Conservation (phyloP, 352 stramenopile species). For the Globisporangium alternatum region DNA sequence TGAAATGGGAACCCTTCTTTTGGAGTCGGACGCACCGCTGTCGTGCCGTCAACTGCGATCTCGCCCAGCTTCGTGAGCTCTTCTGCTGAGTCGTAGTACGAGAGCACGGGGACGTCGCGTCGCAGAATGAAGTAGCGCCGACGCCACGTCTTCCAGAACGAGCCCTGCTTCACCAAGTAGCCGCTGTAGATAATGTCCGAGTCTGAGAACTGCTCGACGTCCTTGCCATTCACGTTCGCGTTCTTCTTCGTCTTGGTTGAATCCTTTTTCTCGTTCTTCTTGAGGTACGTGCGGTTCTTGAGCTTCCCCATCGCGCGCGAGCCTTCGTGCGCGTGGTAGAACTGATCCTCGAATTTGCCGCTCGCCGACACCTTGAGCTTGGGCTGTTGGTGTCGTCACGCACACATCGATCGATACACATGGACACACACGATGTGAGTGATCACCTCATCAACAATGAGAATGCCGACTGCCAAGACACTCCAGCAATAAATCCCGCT, state of each 20-base stretch:
- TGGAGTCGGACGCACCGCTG: constrained; percentile 41
- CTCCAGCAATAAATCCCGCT: background rate
- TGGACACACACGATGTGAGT: background rate
- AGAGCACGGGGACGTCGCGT: constrained; percentile 63
- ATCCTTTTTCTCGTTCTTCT: constrained; percentile 36
- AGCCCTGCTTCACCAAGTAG: constrained; percentile 83
- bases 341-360: constrained; percentile 84
- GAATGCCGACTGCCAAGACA: background rate
- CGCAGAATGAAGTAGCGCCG: constrained; percentile 83
- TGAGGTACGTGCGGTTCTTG: constrained; percentile 71
- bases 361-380: constrained; percentile 79
- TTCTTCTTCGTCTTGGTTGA: constrained; percentile 36
- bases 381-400: constrained; percentile 28
- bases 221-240: constrained; percentile 69
- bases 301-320: constrained; percentile 79
- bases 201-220: constrained; percentile 85
- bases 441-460: background rate
- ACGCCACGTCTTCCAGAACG: constrained; percentile 87
- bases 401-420: background rate
- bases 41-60: constrained; percentile 67
- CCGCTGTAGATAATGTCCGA: constrained; percentile 77
- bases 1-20: constrained; percentile 54
- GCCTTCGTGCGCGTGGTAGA: constrained; percentile 77
- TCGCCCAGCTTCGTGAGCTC: constrained; percentile 82
- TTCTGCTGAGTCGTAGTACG: constrained; percentile 78